Conservation (phyloP, 2,329 filamentous ascomycete genomes). For the Aspergillus ochraceoroseus region DNA sequence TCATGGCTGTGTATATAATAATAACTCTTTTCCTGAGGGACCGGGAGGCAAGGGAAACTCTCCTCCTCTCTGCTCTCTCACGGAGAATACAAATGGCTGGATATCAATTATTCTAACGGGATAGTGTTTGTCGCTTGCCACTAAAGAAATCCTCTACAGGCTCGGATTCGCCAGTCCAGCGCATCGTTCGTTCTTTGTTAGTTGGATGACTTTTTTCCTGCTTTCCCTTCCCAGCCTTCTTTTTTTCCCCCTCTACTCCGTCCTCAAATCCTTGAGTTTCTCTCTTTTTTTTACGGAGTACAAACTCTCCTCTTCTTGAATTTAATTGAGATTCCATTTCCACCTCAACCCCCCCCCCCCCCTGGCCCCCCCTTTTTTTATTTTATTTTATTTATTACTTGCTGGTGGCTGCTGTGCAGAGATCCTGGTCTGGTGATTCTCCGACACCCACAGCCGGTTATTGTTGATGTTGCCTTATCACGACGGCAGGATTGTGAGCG, state of each 20-base stretch:
- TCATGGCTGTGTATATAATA: neutral
- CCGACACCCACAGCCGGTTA: slow-evolving; percentile 1
- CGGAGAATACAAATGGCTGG: slow-evolving; percentile 1
- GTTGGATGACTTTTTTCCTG: slow-evolving; percentile 12
- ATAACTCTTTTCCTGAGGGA: too few species aligned
- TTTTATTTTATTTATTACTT: neutral
- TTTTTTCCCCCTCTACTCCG: slow-evolving; percentile 12
- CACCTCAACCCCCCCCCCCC: slow-evolving; percentile 9
- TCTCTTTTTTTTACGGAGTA: too few species aligned
- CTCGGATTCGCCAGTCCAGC: slow-evolving; percentile 8
- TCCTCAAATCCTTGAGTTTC: slow-evolving; percentile 10
- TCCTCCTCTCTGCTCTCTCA: neutral
- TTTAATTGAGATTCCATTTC: slow-evolving; percentile 5
- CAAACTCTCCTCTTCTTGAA: neutral
- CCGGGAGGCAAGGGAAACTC: too few species aligned
- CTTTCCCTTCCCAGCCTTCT: slow-evolving; percentile 28
- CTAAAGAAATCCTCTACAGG: neutral
- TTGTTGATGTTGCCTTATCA: slow-evolving; percentile 13
- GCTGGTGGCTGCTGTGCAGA: slow-evolving; percentile 1
- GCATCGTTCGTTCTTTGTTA: slow-evolving; percentile 7
- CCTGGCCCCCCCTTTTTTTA: neutral
- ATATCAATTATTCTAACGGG: slow-evolving; percentile 6
- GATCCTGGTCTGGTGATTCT: slow-evolving; percentile 11
- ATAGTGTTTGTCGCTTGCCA: slow-evolving; percentile 7
- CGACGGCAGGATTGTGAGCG: slow-evolving; percentile 28